These are phyloP conservation scores for Staphylotrichum longicolle DNA, from an alignment of 495 filamentous ascomycete genomes.

Conservation along the genomic window DNA sequence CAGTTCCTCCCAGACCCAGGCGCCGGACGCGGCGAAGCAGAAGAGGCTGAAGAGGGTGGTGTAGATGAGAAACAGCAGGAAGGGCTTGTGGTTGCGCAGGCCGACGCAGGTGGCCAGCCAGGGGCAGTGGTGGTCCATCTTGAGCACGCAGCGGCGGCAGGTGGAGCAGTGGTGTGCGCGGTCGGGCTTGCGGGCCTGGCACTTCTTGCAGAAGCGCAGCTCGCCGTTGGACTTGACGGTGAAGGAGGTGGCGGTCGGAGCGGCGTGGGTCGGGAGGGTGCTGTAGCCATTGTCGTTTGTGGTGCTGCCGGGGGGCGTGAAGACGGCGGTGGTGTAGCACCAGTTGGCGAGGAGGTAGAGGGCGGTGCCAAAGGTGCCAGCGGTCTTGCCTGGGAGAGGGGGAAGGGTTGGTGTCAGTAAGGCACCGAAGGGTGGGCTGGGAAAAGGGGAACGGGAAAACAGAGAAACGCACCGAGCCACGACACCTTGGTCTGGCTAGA, in stretches of 20 bases:
- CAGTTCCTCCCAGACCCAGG: slow-evolving; percentile 81
- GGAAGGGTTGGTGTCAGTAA: not conserved
- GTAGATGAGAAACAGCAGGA: slow-evolving; percentile 91
- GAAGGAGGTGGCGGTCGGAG: slow-evolving; percentile 62
- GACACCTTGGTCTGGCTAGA: slow-evolving; percentile 52
- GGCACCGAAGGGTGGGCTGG: no score
- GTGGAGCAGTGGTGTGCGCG: slow-evolving; percentile 95
- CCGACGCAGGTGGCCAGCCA: slow-evolving; percentile 97
- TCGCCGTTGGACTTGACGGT: slow-evolving; percentile 89
- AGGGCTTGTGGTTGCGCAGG: slow-evolving; percentile 90
- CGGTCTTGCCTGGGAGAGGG: slow-evolving; percentile 38
- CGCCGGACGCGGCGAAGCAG: slow-evolving; percentile 65
- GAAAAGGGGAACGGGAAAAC: not conserved
- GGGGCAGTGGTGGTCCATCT: slow-evolving; percentile 99
- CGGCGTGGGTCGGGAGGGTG: slow-evolving; percentile 46
- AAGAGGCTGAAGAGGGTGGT: slow-evolving; percentile 82
- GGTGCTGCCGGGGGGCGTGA: slow-evolving; percentile 77
- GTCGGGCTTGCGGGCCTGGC: slow-evolving; percentile 87
- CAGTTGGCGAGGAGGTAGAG: slow-evolving; percentile 81
- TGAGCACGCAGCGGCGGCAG: slow-evolving; percentile 88
- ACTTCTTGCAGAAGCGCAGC: slow-evolving; percentile 93
- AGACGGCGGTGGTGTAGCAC: slow-evolving; percentile 88
- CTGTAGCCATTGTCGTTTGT: slow-evolving; percentile 52
- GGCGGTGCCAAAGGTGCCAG: slow-evolving; percentile 58
- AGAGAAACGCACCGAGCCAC: slow-evolving; percentile 62